Base-by-base conservation (phyloP, 2,329 filamentous ascomycete genomes). In the Penicillium sp. region DNA sequence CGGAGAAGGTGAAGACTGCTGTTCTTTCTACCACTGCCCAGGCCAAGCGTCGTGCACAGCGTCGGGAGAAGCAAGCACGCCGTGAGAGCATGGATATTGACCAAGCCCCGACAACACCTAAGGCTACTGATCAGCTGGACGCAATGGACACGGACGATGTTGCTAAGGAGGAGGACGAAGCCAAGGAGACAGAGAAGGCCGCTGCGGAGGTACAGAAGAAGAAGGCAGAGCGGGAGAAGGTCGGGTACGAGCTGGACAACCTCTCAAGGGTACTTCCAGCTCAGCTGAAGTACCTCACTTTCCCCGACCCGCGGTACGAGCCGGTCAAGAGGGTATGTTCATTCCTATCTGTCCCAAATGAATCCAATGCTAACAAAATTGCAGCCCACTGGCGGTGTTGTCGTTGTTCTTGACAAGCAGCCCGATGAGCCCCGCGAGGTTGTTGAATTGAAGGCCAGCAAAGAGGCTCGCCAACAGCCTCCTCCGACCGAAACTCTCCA, bases 11-110 rank as follows among this genome's bases (percentile, higher is more conserved):
- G 63, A 94, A 95, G 64, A 97, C 94, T 10, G 94, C 95, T 25
- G 91, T 99, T 41, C 81, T 99, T 17, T 97, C 93, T 2, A 99
- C 95, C 4, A 99, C 94, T 2, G 93, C 93, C 1, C 94, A 97
- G 75, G 94, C 95, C 61, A 97, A 96, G 80, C 89, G 95, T 67
- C 86, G 94, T 66, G 93, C 93, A 2, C 89, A 95, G 74, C 91
- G 91, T 77, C 96, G 97, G 77, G 94, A 97, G 78, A 88, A 89
- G 61, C 90, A 94, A 36, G 89, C 91, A 69, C 84, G 90, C 58
- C 84, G 89, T 12, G 93, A 97, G 76, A 96, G 91, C 77, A 97
- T 99, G 92, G 93, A 97, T 62, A 83, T 97, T 47, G 93, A 97
- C 68, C 83, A 87, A 47, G 85, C 88, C 0, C 88, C 90, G 2